These are phyloP conservation scores for Colletotrichum spaethianum DNA, from an alignment of 2,329 filamentous ascomycete genomes.

Conservation along the genomic window DNA sequence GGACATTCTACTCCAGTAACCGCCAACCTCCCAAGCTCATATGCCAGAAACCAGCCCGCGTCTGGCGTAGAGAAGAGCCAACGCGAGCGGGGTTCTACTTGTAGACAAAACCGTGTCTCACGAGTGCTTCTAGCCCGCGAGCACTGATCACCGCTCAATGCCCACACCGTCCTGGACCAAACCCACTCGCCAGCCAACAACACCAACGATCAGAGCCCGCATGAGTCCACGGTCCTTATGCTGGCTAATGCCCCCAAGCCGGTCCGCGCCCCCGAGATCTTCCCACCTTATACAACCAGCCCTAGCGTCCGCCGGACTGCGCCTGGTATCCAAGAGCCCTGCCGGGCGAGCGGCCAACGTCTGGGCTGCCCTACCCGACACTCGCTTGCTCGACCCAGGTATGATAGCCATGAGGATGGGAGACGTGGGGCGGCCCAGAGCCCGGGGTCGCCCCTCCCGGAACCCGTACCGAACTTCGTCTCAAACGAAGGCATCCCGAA, in stretches of 20 bases:
- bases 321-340: background rate
- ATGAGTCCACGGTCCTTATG: background rate
- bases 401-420: background rate
- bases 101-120: background rate
- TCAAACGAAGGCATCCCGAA: conserved; percentile 27
- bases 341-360: background rate
- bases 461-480: conserved; percentile 15
- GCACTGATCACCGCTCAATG: background rate
- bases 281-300: background rate
- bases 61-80: background rate
- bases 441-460: conserved; percentile 6
- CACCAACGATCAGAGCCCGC: background rate
- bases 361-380: background rate
- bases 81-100: background rate
- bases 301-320: background rate
- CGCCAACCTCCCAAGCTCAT: background rate
- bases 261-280: background rate
- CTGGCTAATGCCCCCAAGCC: background rate
- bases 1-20: background rate
- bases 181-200: background rate
- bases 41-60: background rate
- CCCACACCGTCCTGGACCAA: background rate
- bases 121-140: background rate
- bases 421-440: background rate
- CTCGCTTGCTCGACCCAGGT: background rate